phyloP scores from a whole-genome alignment of 148 eudicot genomes.

The Diospyros kaki region DNA sequence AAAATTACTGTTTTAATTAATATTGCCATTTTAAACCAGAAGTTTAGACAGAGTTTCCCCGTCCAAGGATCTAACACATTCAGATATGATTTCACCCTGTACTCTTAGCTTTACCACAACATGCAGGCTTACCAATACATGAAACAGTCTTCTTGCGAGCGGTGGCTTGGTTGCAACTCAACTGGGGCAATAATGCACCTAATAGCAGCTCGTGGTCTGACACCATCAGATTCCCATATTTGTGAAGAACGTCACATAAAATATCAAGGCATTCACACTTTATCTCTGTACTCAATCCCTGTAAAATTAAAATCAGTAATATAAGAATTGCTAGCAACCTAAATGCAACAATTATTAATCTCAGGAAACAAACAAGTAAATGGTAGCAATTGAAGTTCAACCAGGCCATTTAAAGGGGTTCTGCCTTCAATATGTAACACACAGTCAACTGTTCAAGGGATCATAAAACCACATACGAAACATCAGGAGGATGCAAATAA shows the following conservation, averaged over 20 bases:
- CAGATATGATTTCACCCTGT: not conserved
- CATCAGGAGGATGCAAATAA: no score
- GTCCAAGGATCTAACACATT: not conserved
- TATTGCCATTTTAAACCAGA: not conserved
- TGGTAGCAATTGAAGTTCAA: slow-evolving; percentile 2
- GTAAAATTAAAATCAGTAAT: slow-evolving; percentile 3
- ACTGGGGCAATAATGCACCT: slow-evolving; percentile 76
- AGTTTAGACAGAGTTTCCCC: not conserved
- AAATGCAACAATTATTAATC: not conserved
- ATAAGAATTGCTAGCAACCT: not conserved
- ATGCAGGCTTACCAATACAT: slow-evolving; percentile 79
- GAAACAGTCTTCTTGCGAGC: slow-evolving; percentile 95
- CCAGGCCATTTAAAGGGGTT: not conserved
- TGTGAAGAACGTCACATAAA: slow-evolving; percentile 79
- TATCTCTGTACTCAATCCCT: slow-evolving; percentile 80
- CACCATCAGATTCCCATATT: slow-evolving; percentile 79
- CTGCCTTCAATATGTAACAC: not conserved
- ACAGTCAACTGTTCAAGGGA: not conserved
- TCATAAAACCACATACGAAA: no score
- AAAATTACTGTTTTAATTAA: not conserved
- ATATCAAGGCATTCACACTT: slow-evolving; percentile 96
- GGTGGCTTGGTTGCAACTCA: slow-evolving; percentile 83
- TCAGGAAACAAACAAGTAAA: not conserved
- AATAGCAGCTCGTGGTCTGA: slow-evolving; percentile 79
- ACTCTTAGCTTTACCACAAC: slow-evolving; percentile 57